Conservation (phyloP, 371 early-diverging fungal genomes). For the Mortierella sp. region DNA sequence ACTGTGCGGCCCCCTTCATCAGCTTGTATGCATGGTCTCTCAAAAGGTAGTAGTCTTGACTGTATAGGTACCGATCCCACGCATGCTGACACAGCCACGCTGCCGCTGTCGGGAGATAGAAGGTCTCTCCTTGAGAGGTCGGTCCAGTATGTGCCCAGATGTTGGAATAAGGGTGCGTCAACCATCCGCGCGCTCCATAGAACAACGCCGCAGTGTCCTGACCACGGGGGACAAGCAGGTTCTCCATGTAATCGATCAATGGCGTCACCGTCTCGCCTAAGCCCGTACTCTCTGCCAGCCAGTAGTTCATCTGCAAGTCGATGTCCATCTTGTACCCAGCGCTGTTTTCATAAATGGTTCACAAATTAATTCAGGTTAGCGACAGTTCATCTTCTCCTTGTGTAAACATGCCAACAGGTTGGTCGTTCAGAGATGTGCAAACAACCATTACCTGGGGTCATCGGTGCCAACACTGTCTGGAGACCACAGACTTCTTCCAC, state of each 20-base stretch:
- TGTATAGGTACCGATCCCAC: slow-evolving; percentile 53
- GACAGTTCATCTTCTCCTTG: background rate
- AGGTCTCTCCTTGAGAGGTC: slow-evolving; percentile 25
- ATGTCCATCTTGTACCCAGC: slow-evolving; percentile 44
- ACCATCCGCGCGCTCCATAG: slow-evolving; percentile 50
- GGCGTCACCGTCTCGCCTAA: slow-evolving; percentile 49
- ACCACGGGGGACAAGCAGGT: slow-evolving; percentile 39
- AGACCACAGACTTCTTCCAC: slow-evolving; percentile 27
- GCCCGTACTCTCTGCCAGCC: slow-evolving; percentile 49
- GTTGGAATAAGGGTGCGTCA: slow-evolving; percentile 37
- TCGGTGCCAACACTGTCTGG: slow-evolving; percentile 6
- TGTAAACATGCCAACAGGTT: background rate
- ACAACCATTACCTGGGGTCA: slow-evolving; percentile 21
- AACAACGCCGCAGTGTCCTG: slow-evolving; percentile 38
- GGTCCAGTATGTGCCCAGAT: slow-evolving; percentile 58
- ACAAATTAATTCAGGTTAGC: background rate
- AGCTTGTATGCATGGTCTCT: slow-evolving; percentile 50
- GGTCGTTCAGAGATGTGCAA: background rate
- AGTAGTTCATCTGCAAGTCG: slow-evolving; percentile 57
- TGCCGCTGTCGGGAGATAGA: slow-evolving; percentile 45
- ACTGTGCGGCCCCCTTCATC: slow-evolving; percentile 53
- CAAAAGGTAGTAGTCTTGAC: slow-evolving; percentile 44
- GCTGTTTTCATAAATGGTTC: slow-evolving; percentile 9
- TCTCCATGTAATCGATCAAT: slow-evolving; percentile 52
- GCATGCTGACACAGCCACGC: slow-evolving; percentile 57